Percentiles rank a stretch among this genome's conserved stretches.
phyloP scores from a whole-genome alignment of 345 rosid species.

The Pelargonium nanum region DNA sequence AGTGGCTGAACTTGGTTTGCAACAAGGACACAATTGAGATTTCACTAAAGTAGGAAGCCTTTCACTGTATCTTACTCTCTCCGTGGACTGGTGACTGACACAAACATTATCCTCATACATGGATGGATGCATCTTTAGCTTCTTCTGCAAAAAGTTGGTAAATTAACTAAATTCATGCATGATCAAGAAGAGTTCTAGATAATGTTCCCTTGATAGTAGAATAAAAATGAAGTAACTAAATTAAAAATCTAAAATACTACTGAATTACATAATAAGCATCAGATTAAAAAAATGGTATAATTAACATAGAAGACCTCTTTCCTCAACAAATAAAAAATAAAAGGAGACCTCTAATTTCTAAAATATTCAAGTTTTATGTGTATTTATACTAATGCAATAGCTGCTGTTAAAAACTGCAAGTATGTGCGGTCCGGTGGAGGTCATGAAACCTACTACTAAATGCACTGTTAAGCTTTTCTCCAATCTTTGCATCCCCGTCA shows the following conservation, averaged over 20 bases:
- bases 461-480: no score
- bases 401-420: background rate
- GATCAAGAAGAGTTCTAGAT: background rate
- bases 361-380: no score
- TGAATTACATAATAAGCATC: background rate
- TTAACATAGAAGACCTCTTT: no score
- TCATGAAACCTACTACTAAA: background rate
- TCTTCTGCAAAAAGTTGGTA: conserved; percentile 33
- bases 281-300: background rate
- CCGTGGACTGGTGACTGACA: conserved; percentile 2
- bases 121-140: conserved; percentile 44
- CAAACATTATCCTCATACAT: conserved; percentile 32
- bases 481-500: no score
- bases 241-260: background rate
- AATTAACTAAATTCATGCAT: background rate
- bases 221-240: background rate
- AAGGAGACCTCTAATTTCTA: background rate
- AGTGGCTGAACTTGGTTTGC: no score
- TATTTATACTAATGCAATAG: background rate
- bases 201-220: background rate
- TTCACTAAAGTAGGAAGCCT: conserved; percentile 13
- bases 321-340: no score
- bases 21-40: no score
- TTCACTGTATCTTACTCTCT: conserved; percentile 21
- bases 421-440: no score